Evolutionary conservation across 495 filamentous ascomycete species (phyloP).

Genomic region (Penicillium canescens): DNA sequence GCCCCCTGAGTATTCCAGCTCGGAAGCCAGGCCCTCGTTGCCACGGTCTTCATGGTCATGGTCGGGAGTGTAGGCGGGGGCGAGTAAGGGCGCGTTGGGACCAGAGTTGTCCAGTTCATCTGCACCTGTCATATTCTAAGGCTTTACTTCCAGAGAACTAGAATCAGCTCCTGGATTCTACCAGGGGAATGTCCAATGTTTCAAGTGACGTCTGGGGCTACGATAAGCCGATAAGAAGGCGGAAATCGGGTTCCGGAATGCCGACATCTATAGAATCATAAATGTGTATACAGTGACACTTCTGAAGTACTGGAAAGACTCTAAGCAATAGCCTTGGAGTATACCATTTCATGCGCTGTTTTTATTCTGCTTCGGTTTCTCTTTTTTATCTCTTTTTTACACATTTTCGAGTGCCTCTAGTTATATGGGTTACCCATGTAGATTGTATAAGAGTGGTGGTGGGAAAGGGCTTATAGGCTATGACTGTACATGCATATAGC

Average conservation of each 20-base stretch:
- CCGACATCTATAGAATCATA: background rate
- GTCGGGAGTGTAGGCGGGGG: slow-evolving; percentile 11
- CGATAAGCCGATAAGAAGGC: slow-evolving; percentile 16
- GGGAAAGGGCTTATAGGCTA: too few species aligned
- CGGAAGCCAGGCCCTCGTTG: slow-evolving; percentile 12
- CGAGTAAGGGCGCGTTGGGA: slow-evolving; percentile 33
- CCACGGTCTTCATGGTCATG: slow-evolving; percentile 10
- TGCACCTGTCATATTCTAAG: slow-evolving; percentile 23
- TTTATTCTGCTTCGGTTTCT: too few species aligned
- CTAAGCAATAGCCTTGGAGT: too few species aligned
- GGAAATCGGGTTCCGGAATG: slow-evolving; percentile 5
- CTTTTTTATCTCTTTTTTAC: too few species aligned
- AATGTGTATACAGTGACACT: background rate
- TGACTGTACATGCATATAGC: background rate
- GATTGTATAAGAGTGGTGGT: too few species aligned
- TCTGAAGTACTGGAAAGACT: too few species aligned
- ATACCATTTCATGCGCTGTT: too few species aligned
- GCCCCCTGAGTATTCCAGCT: slow-evolving; percentile 25
- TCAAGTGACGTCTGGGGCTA: slow-evolving; percentile 10
- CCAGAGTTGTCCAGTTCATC: slow-evolving; percentile 25
- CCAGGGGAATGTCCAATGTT: background rate
- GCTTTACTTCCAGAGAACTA: slow-evolving; percentile 4
- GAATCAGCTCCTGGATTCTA: background rate
- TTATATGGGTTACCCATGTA: too few species aligned
- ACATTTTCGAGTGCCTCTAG: too few species aligned